Conservation (phyloP, 2,329 filamentous ascomycete genomes). For the Chaetomium sp. region DNA sequence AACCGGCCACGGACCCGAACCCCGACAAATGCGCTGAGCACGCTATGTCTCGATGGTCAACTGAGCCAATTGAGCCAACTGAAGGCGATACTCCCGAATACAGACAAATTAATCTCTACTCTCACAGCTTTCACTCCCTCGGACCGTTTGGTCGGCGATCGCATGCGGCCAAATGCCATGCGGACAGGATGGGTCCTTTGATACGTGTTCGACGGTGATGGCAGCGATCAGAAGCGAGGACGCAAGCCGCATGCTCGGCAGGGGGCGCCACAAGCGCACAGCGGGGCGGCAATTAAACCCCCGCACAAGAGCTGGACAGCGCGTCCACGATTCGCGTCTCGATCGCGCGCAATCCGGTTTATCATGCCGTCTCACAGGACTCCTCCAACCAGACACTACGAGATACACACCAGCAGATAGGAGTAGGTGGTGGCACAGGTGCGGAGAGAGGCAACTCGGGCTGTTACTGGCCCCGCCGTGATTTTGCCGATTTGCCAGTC, state of each 20-base stretch:
- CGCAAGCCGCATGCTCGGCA: slow-evolving; percentile 24
- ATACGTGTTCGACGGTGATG: slow-evolving; percentile 33
- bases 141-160: slow-evolving; percentile 14
- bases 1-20: neutral
- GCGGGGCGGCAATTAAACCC: slow-evolving; percentile 30
- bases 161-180: slow-evolving; percentile 18
- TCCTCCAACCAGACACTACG: slow-evolving; percentile 19
- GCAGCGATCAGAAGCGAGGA: slow-evolving; percentile 18
- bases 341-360: slow-evolving; percentile 28
- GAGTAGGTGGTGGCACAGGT: neutral
- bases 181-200: slow-evolving; percentile 20
- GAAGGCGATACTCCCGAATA: neutral
- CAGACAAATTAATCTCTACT: too few species aligned
- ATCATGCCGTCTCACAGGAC: slow-evolving; percentile 26
- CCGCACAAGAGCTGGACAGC: slow-evolving; percentile 25
- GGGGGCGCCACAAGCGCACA: slow-evolving; percentile 16
- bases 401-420: neutral
- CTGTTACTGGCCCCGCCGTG: neutral
- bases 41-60: neutral
- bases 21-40: neutral
- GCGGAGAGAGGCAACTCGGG: neutral
- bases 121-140: neutral
- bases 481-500: neutral
- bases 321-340: slow-evolving; percentile 31
- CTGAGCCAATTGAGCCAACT: neutral